Base-by-base conservation (phyloP, 2,329 filamentous ascomycete genomes). In the Pleomassaria siparia region DNA sequence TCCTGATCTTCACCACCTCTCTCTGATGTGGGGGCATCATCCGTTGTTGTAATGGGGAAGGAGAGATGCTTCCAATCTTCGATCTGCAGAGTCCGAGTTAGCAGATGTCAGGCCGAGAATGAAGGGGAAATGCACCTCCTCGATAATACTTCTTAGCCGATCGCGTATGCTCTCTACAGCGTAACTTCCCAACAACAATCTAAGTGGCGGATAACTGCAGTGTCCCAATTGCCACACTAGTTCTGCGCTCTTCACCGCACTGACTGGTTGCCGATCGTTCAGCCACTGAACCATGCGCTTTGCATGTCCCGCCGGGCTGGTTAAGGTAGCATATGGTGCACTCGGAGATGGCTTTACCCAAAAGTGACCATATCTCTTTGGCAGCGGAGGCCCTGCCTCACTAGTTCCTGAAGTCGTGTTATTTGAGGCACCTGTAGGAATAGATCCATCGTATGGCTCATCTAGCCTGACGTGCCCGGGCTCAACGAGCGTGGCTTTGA, bases 131-230 rank as follows among this genome's bases (percentile, higher is more conserved):
- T 62, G 58, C 56, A 95, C 82, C 75, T 99, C 94, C 71, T 97
- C 94, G 11, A 91, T 96, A 32, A 97, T 89, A 51, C 88, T 92
- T 56, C 90, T 82, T 63, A 97, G 73, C 16, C 92, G 80, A 73
- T 99, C 94, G 13, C 94, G 79, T 42, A 97, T 95, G 69, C 91
- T 96, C 70, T 99, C 92, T 29, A 97, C 92, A 1, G 94, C 92
- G 73, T 95, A 97, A 55, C 86, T 95, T 0, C 94, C 94, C 20
- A 97, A 72, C n/a, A 96, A 75, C 49, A 99, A 73, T 26, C 94
- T 77, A 54, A 97, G 70, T 0, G 94, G 94, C 41, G 94, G 94
- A 67, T 91, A 96, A n/a, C 85, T 87, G 73, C 92, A 97, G 75
- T 97, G 94, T 0, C 87, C 94, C 35, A 97, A 74, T 75, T 96